phyloP scores from a whole-genome alignment of 352 stramenopile species.

The Thalassiosira allenii region DNA sequence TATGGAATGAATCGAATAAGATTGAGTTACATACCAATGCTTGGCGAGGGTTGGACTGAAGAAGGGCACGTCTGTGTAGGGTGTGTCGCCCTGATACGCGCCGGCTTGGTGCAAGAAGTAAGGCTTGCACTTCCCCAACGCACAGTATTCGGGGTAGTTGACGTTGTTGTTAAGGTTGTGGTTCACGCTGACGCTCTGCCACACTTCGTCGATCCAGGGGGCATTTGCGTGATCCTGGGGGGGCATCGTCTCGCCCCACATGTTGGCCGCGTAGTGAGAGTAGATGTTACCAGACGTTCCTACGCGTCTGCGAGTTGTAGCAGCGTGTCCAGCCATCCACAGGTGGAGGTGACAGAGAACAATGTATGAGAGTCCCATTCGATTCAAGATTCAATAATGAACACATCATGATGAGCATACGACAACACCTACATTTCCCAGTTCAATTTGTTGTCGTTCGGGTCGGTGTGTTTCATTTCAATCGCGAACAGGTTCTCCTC shows the following conservation, averaged over 20 bases:
- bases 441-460: slow-evolving; percentile 21
- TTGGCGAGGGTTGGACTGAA: slow-evolving; percentile 29
- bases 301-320: slow-evolving; percentile 35
- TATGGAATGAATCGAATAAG: too few species aligned
- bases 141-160: background rate
- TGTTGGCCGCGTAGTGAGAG: slow-evolving; percentile 6
- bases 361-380: too few species aligned
- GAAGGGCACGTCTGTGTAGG: slow-evolving; percentile 21
- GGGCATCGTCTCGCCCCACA: slow-evolving; percentile 43
- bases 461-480: slow-evolving; percentile 41
- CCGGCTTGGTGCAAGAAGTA: slow-evolving; percentile 48
- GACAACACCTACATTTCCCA: too few species aligned
- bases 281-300: slow-evolving; percentile 58
- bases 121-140: background rate
- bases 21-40: too few species aligned
- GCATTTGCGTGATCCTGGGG: slow-evolving; percentile 30
- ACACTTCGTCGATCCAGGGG: slow-evolving; percentile 48
- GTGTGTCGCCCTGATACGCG: slow-evolving; percentile 28
- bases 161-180: background rate
- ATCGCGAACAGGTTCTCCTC: slow-evolving; percentile 39
- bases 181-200: slow-evolving; percentile 40
- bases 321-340: too few species aligned
- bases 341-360: too few species aligned
- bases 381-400: too few species aligned
- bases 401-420: too few species aligned